Base-by-base conservation (phyloP, 176 grass and related monocot species). In the Phoenix dactylifera region DNA sequence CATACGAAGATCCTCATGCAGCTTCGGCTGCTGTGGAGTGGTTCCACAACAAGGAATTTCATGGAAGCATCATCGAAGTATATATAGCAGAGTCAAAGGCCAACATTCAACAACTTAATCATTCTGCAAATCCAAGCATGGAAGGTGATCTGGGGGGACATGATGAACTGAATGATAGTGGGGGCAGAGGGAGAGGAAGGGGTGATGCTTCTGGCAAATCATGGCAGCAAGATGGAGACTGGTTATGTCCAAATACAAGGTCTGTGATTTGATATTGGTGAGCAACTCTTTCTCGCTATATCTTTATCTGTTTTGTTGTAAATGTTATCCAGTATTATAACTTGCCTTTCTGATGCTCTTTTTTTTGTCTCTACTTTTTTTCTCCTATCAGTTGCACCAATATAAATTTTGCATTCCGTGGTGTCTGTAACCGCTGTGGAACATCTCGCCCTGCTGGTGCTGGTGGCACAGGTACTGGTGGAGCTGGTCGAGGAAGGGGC, bases 211-310 rank as follows among this genome's bases (percentile, higher is more conserved):
- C 67, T 30, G 87, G 62, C 53, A 98, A 98, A 70, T 73, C 79
- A 22, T 98, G 93, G 93, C 93, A 98, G 70, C 93, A 98, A 83
- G 88, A 98, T 67, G 93, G 93, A 51, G 93, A 98, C 49, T 98
- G 93, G 93, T 77, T 83, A 59, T 98, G 88, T 59, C 93, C 93
- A 72, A 98, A 98, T 98, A 85, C 93, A 92, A 98, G 93, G 93
- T 98, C 81, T 88, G 87, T 92, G 74, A 67, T 83, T 54, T 68
- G 65, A 68, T 39, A 90, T 96, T 69, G 76, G 84, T 97, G 81
- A 91, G 82, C 82, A 53, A 79, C 76, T 86, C 72, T 32, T 44
- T 88, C 72, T 80, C 48, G 44, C 39, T 35, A 55, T 60, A 4
- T 54, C 51, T 48, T 5, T 20, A 17, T 17, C 48, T 5, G 7